phyloP scores from a whole-genome alignment of 768 basidiomycete species.

The Tylopilus subfusipes region DNA sequence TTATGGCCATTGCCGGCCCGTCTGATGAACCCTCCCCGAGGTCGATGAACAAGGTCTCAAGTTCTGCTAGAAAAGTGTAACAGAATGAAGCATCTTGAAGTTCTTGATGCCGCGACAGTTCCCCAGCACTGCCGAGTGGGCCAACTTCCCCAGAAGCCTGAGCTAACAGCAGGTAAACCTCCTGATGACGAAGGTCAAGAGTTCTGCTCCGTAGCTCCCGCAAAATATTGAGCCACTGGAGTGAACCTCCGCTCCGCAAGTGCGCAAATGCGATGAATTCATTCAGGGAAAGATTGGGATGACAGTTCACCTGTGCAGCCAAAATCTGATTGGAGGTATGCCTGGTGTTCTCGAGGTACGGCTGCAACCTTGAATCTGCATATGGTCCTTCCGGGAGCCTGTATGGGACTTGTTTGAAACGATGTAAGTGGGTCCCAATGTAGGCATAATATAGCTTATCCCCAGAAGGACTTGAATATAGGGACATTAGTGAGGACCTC shows the following conservation, averaged over 20 bases:
- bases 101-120: constrained; percentile 41
- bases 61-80: constrained; percentile 33
- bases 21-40: constrained; percentile 43
- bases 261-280: constrained; percentile 45
- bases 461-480: neutral
- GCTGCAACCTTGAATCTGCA: constrained; percentile 26
- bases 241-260: constrained; percentile 39
- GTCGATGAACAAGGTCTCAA: constrained; percentile 32
- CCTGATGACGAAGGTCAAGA: constrained; percentile 38
- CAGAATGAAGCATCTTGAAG: constrained; percentile 22
- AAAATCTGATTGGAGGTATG: constrained; percentile 45
- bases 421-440: neutral
- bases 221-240: constrained; percentile 31
- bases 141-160: constrained; percentile 47
- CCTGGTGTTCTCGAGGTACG: constrained; percentile 32
- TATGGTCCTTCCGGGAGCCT: constrained; percentile 34
- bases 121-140: constrained; percentile 7
- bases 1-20: constrained; percentile 30
- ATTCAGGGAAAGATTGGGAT: constrained; percentile 38
- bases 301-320: constrained; percentile 41
- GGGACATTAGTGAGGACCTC: neutral
- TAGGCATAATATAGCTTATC: neutral
- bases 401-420: constrained; percentile 3
- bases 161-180: constrained; percentile 40
- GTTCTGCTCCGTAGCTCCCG: constrained; percentile 39